Evolutionary conservation across 345 rosid species (phyloP).

Genomic region (Trapa incisa): DNA sequence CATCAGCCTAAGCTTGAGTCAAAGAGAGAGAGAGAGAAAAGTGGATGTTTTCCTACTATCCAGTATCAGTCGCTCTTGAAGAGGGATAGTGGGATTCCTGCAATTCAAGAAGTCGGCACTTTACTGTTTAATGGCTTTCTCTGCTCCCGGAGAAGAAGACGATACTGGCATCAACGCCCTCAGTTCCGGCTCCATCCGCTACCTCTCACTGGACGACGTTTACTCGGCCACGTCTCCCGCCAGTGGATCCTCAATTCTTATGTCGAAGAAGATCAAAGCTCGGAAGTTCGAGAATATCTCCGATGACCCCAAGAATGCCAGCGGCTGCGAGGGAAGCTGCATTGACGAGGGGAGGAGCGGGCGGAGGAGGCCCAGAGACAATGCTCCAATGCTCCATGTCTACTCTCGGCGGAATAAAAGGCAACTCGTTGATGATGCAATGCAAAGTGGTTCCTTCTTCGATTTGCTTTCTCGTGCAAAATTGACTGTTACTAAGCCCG

Average conservation of each 20-base stretch:
- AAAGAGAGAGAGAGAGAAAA: not conserved
- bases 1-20: not conserved
- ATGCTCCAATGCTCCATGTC: constrained; percentile 26
- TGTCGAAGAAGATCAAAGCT: constrained; percentile 65
- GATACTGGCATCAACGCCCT: constrained; percentile 22
- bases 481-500: constrained; percentile 8
- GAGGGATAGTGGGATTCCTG: not conserved
- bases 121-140: constrained; percentile 8
- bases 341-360: not conserved
- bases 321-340: not conserved
- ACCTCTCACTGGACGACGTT: constrained; percentile 62
- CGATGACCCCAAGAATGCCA: constrained; percentile 12
- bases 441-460: constrained; percentile 11
- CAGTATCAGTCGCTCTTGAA: not conserved
- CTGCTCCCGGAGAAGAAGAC: constrained; percentile 14
- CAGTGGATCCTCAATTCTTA: constrained; percentile 36
- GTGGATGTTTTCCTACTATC: not conserved
- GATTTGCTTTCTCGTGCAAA: constrained; percentile 19
- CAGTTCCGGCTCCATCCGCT: constrained; percentile 38
- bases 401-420: constrained; percentile 52
- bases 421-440: constrained; percentile 4
- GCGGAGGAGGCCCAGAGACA: not conserved
- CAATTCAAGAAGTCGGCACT: not conserved
- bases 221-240: constrained; percentile 52
- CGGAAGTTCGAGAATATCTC: constrained; percentile 33